Percentiles rank a stretch among this genome's conserved stretches.
Conservation (phyloP, 2,329 filamentous ascomycete species). For the Lasiodiplodia sp. region DNA sequence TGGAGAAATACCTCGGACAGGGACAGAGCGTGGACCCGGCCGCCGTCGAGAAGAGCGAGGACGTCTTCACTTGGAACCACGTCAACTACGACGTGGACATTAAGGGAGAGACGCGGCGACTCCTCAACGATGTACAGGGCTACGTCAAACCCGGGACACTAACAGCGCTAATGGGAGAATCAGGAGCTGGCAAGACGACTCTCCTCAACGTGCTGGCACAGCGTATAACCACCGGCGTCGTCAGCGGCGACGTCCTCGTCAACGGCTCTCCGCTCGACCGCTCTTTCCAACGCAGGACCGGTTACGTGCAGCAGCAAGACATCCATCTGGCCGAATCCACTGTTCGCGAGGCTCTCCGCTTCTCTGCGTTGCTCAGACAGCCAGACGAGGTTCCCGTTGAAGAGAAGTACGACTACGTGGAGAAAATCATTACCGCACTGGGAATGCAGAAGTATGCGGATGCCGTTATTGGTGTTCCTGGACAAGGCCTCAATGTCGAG, state of each 20-base stretch:
- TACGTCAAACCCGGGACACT: slow-evolving; percentile 65
- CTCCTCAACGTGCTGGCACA: slow-evolving; percentile 48
- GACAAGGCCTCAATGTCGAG: slow-evolving; percentile 68
- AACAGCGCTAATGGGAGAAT: slow-evolving; percentile 53
- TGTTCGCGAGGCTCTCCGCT: slow-evolving; percentile 46
- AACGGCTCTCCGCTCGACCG: slow-evolving; percentile 45
- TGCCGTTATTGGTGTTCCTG: slow-evolving; percentile 69
- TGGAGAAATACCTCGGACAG: neutral
- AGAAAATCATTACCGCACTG: slow-evolving; percentile 70
- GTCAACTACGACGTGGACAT: slow-evolving; percentile 35
- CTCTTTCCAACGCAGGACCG: slow-evolving; percentile 48
- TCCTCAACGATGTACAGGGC: slow-evolving; percentile 62
- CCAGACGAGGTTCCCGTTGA: slow-evolving; percentile 60
- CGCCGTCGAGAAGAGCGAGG: neutral
- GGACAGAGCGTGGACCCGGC: neutral
- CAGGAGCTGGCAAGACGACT: slow-evolving; percentile 49
- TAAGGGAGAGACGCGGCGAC: slow-evolving; percentile 57
- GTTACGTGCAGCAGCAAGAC: slow-evolving; percentile 61
- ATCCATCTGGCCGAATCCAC: slow-evolving; percentile 50
- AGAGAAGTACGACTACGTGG: slow-evolving; percentile 69
- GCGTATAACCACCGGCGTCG: slow-evolving; percentile 46
- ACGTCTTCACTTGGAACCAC: slow-evolving; percentile 37
- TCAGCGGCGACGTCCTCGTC: slow-evolving; percentile 49
- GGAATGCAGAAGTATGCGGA: slow-evolving; percentile 73
- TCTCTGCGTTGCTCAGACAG: slow-evolving; percentile 53